A percentile compares a stretch with the other conserved stretches of the same genome.
These are phyloP conservation scores for Dictyostelium brefeldianum DNA, from an alignment of 78 protist genomes.

Conservation along the genomic window DNA sequence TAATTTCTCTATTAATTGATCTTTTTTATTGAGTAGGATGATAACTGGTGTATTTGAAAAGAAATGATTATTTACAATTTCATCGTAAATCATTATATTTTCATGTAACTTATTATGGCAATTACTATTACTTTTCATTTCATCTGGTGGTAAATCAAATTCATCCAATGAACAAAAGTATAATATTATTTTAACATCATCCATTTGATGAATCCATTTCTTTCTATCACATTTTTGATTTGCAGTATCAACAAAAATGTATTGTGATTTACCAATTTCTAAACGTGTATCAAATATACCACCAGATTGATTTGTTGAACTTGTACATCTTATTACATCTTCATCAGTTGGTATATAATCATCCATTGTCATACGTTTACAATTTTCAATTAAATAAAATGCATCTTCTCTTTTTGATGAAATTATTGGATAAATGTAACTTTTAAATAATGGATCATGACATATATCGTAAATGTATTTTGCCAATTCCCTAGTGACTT, in stretches of 20 bases:
- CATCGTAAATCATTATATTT: conserved; percentile 31
- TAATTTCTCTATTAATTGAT: conserved; percentile 84
- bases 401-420: conserved; percentile 40
- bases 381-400: conserved; percentile 59
- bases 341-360: conserved; percentile 51
- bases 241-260: conserved; percentile 49
- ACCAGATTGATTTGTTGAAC: neutral
- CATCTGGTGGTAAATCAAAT: conserved; percentile 61
- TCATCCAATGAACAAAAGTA: conserved; percentile 46
- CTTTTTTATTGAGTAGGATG: conserved; percentile 83
- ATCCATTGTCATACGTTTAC: conserved; percentile 28
- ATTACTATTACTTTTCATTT: neutral
- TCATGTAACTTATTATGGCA: conserved; percentile 29
- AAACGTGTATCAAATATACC: conserved; percentile 41
- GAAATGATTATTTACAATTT: conserved; percentile 48
- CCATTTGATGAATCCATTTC: conserved; percentile 78
- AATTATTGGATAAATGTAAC: neutral
- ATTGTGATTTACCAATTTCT: conserved; percentile 34
- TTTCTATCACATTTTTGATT: conserved; percentile 61
- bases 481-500: neutral
- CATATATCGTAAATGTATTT: conserved; percentile 15
- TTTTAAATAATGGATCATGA: conserved; percentile 19
- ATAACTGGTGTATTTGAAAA: conserved; percentile 68
- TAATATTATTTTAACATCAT: conserved; percentile 49
- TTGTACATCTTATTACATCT: conserved; percentile 30